phyloP scores from a whole-genome alignment of 2,329 filamentous ascomycete species.

The Arthrobotrys conoides region DNA sequence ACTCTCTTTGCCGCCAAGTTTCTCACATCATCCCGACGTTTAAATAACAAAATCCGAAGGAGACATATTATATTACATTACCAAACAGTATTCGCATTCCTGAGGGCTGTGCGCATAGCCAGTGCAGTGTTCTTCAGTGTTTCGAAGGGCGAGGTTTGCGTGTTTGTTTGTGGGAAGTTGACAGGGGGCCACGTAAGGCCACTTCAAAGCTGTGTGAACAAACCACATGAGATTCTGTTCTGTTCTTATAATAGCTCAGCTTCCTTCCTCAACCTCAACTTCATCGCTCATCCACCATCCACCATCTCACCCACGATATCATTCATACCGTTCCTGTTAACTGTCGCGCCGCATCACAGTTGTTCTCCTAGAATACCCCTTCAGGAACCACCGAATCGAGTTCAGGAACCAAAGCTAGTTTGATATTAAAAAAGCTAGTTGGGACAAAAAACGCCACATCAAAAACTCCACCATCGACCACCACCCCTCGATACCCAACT shows the following conservation, averaged over 20 bases:
- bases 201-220: slow-evolving; percentile 24
- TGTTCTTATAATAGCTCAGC: slow-evolving; percentile 47
- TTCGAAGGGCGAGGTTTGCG: slow-evolving; percentile 12
- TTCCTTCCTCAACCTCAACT: slow-evolving; percentile 16
- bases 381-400: neutral
- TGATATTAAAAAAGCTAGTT: slow-evolving; percentile 5
- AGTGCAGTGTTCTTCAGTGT: slow-evolving; percentile 22
- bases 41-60: slow-evolving; percentile 11
- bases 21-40: slow-evolving; percentile 3
- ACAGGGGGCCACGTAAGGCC: slow-evolving; percentile 53
- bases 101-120: slow-evolving; percentile 40
- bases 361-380: neutral
- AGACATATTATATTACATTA: slow-evolving; percentile 18
- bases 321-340: neutral
- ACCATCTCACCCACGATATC: slow-evolving; percentile 1
- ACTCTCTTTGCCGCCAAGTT: neutral
- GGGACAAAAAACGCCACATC: slow-evolving; percentile 9
- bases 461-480: neutral
- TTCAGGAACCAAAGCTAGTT: slow-evolving; percentile 7
- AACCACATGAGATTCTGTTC: slow-evolving; percentile 42
- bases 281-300: slow-evolving; percentile 16
- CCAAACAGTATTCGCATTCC: slow-evolving; percentile 15
- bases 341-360: neutral
- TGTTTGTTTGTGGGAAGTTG: slow-evolving; percentile 29
- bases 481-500: neutral